Base-by-base conservation (phyloP, 2,329 filamentous ascomycete genomes). In the Aureobasidium sp. region DNA sequence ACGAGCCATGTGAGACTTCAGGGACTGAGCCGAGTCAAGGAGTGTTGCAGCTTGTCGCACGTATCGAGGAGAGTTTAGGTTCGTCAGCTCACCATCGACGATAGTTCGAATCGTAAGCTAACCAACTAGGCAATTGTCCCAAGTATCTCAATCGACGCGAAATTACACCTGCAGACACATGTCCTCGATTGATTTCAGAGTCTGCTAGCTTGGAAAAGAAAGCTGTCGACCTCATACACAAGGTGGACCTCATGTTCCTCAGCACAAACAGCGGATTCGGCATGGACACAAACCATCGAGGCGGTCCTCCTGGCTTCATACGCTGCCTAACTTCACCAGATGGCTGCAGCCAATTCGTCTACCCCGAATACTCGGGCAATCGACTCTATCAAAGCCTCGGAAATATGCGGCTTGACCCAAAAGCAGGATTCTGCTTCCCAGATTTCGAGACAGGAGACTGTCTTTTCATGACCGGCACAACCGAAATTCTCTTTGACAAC, bases 331-430 rank as follows among this genome's bases (percentile, higher is more conserved):
- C 76, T 17, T 83, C 86, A 54, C 68, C 73, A 34, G 56, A 38
- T 16, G 63, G 57, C 21, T 68, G 66, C 3, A 71, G 71, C 1
- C 74, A 79, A 2, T 67, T 94, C 12, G 74, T 85, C 2, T 95
- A 88, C 67, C 89, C 89, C 0, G 89, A 95, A 65, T 94, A 86
- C 65, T 90, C 85, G 0, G 89, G 89, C 6, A 95, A 95, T 66
- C 75, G 87, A 14, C 71, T 93, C 0, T 95, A 94, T 61, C 88
- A 94, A 66, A 88, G 85, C 0, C 76, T 94, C 0, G 89, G 89
- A 1, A 95, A 95, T 63, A 71, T 94, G 12, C 73, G 78, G 34
- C 69, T 77, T 6, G 84, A 83, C 27, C 86, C 87, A 0, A 70
- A 72, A 16, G 79, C 86, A 2, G 88, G 89, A 3, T 66, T 91